These are phyloP conservation scores for Microcyclospora pomicola DNA, from an alignment of 2,329 filamentous ascomycete species.

Conservation along the genomic window DNA sequence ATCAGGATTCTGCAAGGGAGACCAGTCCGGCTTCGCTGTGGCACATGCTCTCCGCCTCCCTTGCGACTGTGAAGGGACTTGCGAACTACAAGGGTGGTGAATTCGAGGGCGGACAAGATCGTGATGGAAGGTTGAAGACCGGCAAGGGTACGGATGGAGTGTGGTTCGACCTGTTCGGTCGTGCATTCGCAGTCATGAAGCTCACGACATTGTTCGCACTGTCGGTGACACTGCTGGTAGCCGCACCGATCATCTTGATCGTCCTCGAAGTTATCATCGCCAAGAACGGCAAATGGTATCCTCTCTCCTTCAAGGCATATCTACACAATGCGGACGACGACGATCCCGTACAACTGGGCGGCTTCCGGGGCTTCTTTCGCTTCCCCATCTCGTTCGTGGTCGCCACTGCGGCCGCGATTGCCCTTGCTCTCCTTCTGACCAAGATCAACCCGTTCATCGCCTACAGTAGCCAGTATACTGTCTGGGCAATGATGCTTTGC, in stretches of 20 bases:
- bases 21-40: conserved; percentile 60
- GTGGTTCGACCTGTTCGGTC: conserved; percentile 89
- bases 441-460: conserved; percentile 82
- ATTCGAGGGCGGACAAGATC: conserved; percentile 48
- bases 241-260: conserved; percentile 60
- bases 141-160: conserved; percentile 51
- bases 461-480: conserved; percentile 77
- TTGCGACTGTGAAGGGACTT: conserved; percentile 59
- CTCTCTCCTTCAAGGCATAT: conserved; percentile 56
- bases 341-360: conserved; percentile 50
- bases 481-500: conserved; percentile 74
- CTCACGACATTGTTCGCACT: conserved; percentile 78
- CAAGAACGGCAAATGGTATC: conserved; percentile 70
- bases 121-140: conserved; percentile 48
- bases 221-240: conserved; percentile 69
- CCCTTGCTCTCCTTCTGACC: conserved; percentile 57
- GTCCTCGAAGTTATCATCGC: conserved; percentile 54
- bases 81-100: conserved; percentile 52
- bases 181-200: conserved; percentile 61
- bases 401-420: conserved; percentile 54
- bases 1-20: conserved; percentile 72
- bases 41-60: conserved; percentile 85
- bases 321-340: conserved; percentile 46
- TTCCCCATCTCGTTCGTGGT: conserved; percentile 64
- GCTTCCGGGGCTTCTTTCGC: conserved; percentile 70